Evolutionary conservation across 2,329 filamentous ascomycete genomes (phyloP).

Genomic region (Neurospora sp.): DNA sequence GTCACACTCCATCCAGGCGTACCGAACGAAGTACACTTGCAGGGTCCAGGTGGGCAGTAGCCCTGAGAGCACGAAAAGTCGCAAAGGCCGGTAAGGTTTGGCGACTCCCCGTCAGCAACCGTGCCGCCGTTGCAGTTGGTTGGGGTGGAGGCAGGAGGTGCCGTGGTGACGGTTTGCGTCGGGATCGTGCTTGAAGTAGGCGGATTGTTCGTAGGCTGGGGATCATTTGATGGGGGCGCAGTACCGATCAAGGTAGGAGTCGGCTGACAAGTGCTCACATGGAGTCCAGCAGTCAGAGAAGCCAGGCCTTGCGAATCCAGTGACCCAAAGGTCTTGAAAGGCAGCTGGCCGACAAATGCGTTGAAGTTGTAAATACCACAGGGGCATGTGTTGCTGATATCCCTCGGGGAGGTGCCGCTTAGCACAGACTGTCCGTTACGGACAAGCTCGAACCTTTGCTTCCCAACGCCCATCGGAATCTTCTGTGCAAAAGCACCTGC

Average conservation of each 20-base stretch:
- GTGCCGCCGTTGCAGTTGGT: conserved; percentile 7
- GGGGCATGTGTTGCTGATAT: conserved; percentile 37
- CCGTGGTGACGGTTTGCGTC: not conserved
- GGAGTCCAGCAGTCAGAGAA: conserved; percentile 20
- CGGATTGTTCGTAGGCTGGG: not conserved
- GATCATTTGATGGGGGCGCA: not conserved
- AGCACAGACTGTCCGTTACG: conserved; percentile 32
- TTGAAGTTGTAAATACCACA: conserved; percentile 50
- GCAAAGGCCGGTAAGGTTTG: conserved; percentile 6
- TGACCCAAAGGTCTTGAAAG: conserved; percentile 25
- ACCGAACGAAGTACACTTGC: conserved; percentile 6
- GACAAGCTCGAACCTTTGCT: conserved; percentile 35
- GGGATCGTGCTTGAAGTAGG: not conserved
- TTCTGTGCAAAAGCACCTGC: conserved; percentile 35
- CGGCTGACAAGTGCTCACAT: conserved; percentile 19
- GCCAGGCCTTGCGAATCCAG: conserved; percentile 26
- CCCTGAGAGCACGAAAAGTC: conserved; percentile 4
- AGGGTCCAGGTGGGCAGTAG: conserved; percentile 8
- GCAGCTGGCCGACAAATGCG: conserved; percentile 42
- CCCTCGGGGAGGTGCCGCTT: conserved; percentile 37
- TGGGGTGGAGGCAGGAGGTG: not conserved
- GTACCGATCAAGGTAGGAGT: conserved; percentile 11
- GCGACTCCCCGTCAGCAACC: conserved; percentile 1
- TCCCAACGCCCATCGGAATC: conserved; percentile 36
- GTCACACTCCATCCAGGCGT: not conserved